Percentiles rank a stretch among this genome's conserved stretches.
Evolutionary conservation across 2,329 filamentous ascomycete genomes (phyloP).

Genomic region (Fusarium bactridioides): DNA sequence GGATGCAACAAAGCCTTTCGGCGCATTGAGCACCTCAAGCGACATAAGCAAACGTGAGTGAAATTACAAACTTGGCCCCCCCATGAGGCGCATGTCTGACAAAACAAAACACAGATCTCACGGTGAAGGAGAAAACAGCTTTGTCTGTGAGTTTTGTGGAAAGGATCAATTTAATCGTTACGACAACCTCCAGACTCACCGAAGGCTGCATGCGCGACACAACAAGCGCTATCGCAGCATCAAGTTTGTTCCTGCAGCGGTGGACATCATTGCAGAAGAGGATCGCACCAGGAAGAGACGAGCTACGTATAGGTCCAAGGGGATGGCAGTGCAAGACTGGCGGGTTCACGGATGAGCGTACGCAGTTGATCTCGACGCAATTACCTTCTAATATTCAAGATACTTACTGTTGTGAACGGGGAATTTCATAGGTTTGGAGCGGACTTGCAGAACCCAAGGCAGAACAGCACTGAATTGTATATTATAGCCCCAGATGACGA

Average conservation of each 20-base stretch:
- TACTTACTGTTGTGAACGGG: background rate
- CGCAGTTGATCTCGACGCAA: too few species aligned
- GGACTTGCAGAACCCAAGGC: background rate
- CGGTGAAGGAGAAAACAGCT: slow-evolving; percentile 49
- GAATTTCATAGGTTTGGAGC: background rate
- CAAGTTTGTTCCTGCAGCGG: slow-evolving; percentile 49
- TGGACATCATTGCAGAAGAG: slow-evolving; percentile 49
- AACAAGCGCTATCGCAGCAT: slow-evolving; percentile 50
- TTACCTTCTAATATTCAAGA: background rate
- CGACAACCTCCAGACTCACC: slow-evolving; percentile 52
- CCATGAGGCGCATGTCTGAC: background rate
- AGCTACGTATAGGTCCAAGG: slow-evolving; percentile 44
- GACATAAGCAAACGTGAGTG: slow-evolving; percentile 60
- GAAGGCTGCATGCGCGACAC: slow-evolving; percentile 49
- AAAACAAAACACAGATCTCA: slow-evolving; percentile 37
- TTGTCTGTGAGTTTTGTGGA: slow-evolving; percentile 52
- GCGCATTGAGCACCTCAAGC: slow-evolving; percentile 63
- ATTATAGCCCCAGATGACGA: background rate
- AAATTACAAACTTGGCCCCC: background rate
- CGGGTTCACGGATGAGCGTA: background rate
- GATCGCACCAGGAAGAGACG: slow-evolving; percentile 48
- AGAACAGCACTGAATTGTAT: background rate
- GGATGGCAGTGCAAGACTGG: background rate
- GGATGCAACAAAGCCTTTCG: slow-evolving; percentile 59
- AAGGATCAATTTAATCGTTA: slow-evolving; percentile 52